Percentiles rank a stretch among this genome's conserved stretches.
Conservation (phyloP, 2,329 filamentous ascomycete genomes). For the Colletotrichum eremochloae region DNA sequence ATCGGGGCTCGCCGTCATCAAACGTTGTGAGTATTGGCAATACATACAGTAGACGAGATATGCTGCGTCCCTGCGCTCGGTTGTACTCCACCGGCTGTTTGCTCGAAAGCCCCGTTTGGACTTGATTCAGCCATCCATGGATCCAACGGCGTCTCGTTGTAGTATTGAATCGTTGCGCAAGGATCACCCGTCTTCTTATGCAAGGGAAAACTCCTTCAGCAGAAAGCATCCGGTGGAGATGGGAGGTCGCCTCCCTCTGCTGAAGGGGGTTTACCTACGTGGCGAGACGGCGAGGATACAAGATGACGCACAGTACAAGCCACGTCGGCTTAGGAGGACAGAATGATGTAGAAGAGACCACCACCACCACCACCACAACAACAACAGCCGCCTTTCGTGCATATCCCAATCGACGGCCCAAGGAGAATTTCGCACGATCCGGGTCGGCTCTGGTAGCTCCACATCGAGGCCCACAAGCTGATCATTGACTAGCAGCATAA, state of each 20-base stretch:
- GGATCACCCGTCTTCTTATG: conserved; percentile 19
- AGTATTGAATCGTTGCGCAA: conserved; percentile 14
- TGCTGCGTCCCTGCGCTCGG: conserved; percentile 2
- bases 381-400: neutral
- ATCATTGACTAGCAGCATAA: conserved; percentile 18
- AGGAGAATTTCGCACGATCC: conserved; percentile 18
- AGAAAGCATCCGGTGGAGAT: conserved; percentile 11
- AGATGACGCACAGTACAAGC: no score
- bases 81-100: neutral
- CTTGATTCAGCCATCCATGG: conserved; percentile 1
- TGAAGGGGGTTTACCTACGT: no score
- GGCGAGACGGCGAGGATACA: neutral
- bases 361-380: neutral
- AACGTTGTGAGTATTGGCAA: conserved; percentile 16
- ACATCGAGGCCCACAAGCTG: conserved; percentile 14
- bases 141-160: neutral
- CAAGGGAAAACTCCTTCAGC: conserved; percentile 16
- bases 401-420: neutral
- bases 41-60: neutral
- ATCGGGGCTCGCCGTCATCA: conserved; percentile 26
- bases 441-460: conserved; percentile 17
- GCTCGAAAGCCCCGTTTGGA: neutral
- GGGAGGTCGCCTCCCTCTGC: no score
- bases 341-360: neutral
- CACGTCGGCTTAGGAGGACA: neutral